A percentile compares a stretch with the other conserved stretches of the same genome.
Conservation (phyloP, 2,329 filamentous ascomycete genomes). For the Verticillium klebahnii region DNA sequence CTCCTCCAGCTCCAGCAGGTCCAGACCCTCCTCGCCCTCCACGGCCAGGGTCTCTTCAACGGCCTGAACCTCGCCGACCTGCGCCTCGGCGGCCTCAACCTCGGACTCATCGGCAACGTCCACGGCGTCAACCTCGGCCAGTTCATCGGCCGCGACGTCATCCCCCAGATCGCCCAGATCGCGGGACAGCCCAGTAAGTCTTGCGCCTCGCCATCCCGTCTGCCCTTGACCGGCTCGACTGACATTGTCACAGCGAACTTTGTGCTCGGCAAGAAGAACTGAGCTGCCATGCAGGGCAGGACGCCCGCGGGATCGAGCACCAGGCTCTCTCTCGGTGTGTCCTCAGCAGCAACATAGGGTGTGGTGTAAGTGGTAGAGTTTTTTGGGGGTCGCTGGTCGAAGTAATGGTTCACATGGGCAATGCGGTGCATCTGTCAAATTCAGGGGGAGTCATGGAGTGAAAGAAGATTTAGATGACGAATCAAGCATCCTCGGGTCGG, state of each 20-base stretch:
- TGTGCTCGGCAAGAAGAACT: not conserved
- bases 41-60: constrained; percentile 24
- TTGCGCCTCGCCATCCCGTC: not conserved
- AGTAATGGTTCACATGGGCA: not conserved
- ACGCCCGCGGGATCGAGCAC: not conserved
- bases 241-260: not conserved
- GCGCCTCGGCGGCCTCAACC: constrained; percentile 20
- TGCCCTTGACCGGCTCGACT: not conserved
- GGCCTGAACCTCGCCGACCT: constrained; percentile 21
- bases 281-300: not conserved
- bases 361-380: not conserved
- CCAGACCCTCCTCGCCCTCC: constrained; percentile 29
- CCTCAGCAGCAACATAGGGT: not conserved
- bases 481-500: not conserved
- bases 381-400: not conserved
- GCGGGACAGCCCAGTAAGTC: constrained; percentile 17
- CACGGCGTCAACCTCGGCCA: constrained; percentile 20
- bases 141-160: constrained; percentile 21
- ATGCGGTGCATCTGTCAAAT: not conserved
- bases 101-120: constrained; percentile 23
- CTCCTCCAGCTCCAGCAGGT: constrained; percentile 36
- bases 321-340: not conserved
- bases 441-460: not conserved
- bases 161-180: constrained; percentile 22
- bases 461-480: not conserved